Evolutionary conservation across 176 grass and related monocot species (phyloP), one percentile per base, ranked within the genome.

Genomic region (Musa acuminata): DNA sequence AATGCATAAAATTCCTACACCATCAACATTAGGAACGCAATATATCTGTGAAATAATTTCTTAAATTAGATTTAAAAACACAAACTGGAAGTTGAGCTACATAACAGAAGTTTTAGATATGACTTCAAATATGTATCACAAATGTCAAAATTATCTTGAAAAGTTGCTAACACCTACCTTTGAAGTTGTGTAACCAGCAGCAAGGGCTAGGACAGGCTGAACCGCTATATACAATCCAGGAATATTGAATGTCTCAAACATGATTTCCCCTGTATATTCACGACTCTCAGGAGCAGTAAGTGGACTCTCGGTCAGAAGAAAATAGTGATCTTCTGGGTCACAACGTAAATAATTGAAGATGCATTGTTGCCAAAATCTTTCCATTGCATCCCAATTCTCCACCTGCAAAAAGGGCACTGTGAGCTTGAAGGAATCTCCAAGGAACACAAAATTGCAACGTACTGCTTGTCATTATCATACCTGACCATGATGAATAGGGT

Each of bases 241-340:
- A 75, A 99, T 74, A 80, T 99, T 99, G 73, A 99, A 99, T 11
- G 95, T 99, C 73, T 99, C 95, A 66, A 99, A 99, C 95, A 99
- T 99, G 82, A 99, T 99, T 78, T 99, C 95, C 52, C 90, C 95
- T 1, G 90, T 85, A 73, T 94, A 99, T 65, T 99, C 95, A 9
- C 95, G 80, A 19, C 83, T 94, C 78, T 99, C 95, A 48, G 95
- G 95, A 66, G 90, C 82, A 23, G 90, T 94, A 22, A 94, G 86
- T 0, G 95, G 90, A 27, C 95, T 99, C 80, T 99, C 95, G 2
- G 95, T 99, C 11, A 99, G 82, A 55, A 99, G 84, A 84, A 99
- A 99, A 60, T 91, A 99, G 65, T 99, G 95, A 69, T 99, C 95
- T 69, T 99, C 91, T 2, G 91, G 90, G 11, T 99, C 95, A 67